Evolutionary conservation across 495 filamentous ascomycete species (phyloP).

Genomic region (Penicillium bovifimosum): DNA sequence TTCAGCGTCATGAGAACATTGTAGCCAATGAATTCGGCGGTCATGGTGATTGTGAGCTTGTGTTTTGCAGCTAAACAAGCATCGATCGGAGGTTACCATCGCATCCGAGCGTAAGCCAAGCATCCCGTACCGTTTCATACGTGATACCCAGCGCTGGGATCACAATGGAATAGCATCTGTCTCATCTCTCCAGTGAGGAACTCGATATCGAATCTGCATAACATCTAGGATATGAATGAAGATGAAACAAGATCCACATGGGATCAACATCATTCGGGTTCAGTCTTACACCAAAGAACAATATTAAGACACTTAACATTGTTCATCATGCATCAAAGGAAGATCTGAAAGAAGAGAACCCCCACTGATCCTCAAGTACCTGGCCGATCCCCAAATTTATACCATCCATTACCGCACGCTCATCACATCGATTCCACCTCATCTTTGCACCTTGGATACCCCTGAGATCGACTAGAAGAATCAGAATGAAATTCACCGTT

Average conservation of each 20-base stretch:
- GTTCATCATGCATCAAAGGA: not conserved
- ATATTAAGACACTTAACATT: not conserved
- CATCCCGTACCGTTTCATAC: too few species aligned
- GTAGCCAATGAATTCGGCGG: conserved; percentile 70
- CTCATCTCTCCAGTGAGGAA: too few species aligned
- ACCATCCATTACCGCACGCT: too few species aligned
- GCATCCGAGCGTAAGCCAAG: too few species aligned
- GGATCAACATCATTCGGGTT: not conserved
- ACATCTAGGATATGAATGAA: not conserved
- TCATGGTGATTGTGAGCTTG: conserved; percentile 40
- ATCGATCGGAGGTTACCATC: too few species aligned
- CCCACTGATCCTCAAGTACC: not conserved
- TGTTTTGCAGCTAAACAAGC: conserved; percentile 1
- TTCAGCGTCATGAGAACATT: conserved; percentile 70
- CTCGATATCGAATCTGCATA: not conserved
- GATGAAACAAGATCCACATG: not conserved
- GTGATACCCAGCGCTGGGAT: too few species aligned
- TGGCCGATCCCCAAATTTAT: not conserved
- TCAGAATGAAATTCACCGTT: not conserved
- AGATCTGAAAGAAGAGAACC: not conserved
- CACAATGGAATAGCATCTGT: too few species aligned
- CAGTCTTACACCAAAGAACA: not conserved
- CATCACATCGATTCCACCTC: not conserved
- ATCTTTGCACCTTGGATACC: not conserved
- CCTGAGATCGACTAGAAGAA: too few species aligned